Conservation (phyloP, 202 grass and related monocot genomes). For the Sporobolus alterniflorus region DNA sequence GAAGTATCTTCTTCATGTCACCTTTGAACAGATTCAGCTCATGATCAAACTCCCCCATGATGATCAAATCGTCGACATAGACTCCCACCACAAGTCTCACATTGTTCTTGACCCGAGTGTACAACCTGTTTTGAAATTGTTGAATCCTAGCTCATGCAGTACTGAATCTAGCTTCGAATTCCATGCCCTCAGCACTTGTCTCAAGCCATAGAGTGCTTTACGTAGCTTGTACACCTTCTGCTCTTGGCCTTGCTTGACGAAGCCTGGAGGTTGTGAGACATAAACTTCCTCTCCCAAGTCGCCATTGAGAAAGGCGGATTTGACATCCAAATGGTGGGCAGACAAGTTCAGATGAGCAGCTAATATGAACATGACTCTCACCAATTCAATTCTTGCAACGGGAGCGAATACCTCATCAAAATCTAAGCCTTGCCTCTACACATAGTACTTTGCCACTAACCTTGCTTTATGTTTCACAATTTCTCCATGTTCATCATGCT, state of each 20-base stretch:
- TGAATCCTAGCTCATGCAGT: background rate
- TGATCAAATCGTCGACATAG: background rate
- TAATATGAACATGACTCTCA: too few species aligned
- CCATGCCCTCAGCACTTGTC: background rate
- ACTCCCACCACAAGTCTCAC: background rate
- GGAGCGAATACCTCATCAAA: too few species aligned
- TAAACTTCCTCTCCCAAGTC: background rate
- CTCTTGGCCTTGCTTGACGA: background rate
- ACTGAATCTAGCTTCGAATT: background rate
- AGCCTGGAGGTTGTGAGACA: background rate
- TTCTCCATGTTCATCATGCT: too few species aligned
- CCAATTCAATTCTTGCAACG: too few species aligned
- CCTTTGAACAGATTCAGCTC: background rate
- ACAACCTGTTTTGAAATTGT: background rate
- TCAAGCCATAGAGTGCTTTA: background rate
- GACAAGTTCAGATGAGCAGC: too few species aligned
- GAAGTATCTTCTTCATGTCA: background rate
- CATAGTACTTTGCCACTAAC: too few species aligned
- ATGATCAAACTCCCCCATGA: background rate
- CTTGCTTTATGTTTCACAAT: too few species aligned
- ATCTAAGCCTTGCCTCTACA: too few species aligned
- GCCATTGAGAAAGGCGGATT: background rate
- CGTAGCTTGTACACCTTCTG: background rate
- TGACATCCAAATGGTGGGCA: background rate
- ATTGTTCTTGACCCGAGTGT: accelerated